These are phyloP conservation scores for Thermoascus crustaceus DNA, from an alignment of 2,329 filamentous ascomycete genomes.

Conservation along the genomic window DNA sequence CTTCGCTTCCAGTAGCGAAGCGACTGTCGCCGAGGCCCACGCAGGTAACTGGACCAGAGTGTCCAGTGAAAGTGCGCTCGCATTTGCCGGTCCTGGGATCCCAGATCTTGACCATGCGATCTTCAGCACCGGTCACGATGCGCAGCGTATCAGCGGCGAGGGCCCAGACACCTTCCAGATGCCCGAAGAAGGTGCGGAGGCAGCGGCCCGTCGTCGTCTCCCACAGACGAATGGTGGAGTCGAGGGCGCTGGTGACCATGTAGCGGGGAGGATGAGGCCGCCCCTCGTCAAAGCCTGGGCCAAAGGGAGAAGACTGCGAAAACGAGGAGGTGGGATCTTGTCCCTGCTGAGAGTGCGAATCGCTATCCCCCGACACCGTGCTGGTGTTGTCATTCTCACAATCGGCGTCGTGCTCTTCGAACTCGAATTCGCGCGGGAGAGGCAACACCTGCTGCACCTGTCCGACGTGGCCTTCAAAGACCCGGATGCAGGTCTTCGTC, in stretches of 20 bases:
- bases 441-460: constrained; percentile 88
- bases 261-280: constrained; percentile 76
- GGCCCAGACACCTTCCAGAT: constrained; percentile 93
- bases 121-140: constrained; percentile 81
- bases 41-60: constrained; percentile 85
- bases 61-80: constrained; percentile 85
- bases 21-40: constrained; percentile 82
- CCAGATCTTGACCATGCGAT: constrained; percentile 94
- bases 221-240: constrained; percentile 89
- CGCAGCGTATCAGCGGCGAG: constrained; percentile 81
- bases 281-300: constrained; percentile 52
- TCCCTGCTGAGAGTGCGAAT: too few species aligned
- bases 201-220: constrained; percentile 74
- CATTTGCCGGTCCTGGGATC: constrained; percentile 85
- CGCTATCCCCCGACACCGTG: constrained; percentile 23
- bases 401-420: constrained; percentile 60
- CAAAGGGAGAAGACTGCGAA: constrained; percentile 49
- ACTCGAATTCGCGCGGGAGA: constrained; percentile 79
- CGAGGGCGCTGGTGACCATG: constrained; percentile 86
- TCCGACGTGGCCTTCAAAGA: constrained; percentile 82
- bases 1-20: constrained; percentile 87
- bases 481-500: constrained; percentile 64
- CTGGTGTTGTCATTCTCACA: constrained; percentile 50
- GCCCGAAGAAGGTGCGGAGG: constrained; percentile 88
- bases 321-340: too few species aligned